These are phyloP conservation scores for Mortierella polycephala DNA, from an alignment of 371 early-diverging fungal species.

Conservation along the genomic window DNA sequence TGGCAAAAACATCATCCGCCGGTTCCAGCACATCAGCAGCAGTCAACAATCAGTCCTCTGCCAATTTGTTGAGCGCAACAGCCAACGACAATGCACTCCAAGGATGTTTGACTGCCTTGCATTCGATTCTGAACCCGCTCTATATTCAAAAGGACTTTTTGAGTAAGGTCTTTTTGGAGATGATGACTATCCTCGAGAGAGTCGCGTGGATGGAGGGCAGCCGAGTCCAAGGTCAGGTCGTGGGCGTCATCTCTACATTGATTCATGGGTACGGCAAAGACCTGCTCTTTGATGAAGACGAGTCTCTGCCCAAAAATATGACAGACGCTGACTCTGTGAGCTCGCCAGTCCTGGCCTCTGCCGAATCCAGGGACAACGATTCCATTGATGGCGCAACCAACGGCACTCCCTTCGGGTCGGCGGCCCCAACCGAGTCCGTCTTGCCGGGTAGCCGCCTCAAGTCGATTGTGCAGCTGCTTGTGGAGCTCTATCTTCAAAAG, in stretches of 20 bases:
- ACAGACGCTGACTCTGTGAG: neutral
- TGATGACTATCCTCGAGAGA: conserved; percentile 51
- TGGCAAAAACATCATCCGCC: conserved; percentile 47
- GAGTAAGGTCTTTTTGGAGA: conserved; percentile 42
- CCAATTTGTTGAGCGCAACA: conserved; percentile 16
- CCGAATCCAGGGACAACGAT: too few relatives aligned
- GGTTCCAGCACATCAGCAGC: conserved; percentile 17
- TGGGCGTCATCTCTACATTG: conserved; percentile 36
- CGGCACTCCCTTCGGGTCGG: neutral
- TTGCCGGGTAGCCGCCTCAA: conserved; percentile 31
- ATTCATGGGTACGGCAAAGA: conserved; percentile 46
- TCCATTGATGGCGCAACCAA: neutral
- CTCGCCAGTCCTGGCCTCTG: neutral
- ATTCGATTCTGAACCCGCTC: conserved; percentile 37
- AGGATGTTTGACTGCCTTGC: conserved; percentile 38
- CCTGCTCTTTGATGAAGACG: conserved; percentile 28
- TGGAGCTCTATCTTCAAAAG: conserved; percentile 47
- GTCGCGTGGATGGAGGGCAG: conserved; percentile 55
- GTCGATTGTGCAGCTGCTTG: conserved; percentile 43
- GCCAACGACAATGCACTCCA: conserved; percentile 42
- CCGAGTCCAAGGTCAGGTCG: conserved; percentile 39
- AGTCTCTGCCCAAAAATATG: neutral
- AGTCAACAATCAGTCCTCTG: conserved; percentile 23
- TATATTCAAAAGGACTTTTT: conserved; percentile 33
- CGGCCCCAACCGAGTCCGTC: neutral